phyloP scores from a whole-genome alignment of 108 stramenopile genomes.

The Conticribra weissflogii region DNA sequence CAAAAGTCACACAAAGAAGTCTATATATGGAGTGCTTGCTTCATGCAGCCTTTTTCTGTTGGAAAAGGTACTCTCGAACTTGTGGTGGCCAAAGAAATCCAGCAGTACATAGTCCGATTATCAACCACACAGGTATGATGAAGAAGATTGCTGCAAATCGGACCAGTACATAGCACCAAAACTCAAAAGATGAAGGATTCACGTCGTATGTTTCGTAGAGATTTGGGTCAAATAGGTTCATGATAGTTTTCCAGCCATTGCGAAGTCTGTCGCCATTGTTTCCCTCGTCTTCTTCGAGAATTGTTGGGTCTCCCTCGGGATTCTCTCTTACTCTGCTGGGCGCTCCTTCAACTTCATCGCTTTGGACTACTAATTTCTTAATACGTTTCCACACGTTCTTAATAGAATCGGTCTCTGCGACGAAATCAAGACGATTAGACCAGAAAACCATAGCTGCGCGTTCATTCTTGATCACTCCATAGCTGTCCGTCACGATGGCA shows the following conservation, averaged over 20 bases:
- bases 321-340: constrained; percentile 25
- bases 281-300: constrained; percentile 20
- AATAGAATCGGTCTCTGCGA: constrained; percentile 65
- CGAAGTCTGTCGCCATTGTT: constrained; percentile 16
- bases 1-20: too few relatives aligned
- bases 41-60: constrained; percentile 54
- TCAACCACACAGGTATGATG: constrained; percentile 55
- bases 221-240: constrained; percentile 54
- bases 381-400: constrained; percentile 37
- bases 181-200: constrained; percentile 41
- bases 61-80: constrained; percentile 45
- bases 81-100: constrained; percentile 64
- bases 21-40: too few relatives aligned
- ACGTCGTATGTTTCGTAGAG: constrained; percentile 41
- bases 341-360: constrained; percentile 29
- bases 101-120: constrained; percentile 45
- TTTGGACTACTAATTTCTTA: constrained; percentile 14
- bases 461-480: constrained; percentile 61
- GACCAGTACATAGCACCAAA: constrained; percentile 50
- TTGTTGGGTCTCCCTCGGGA: constrained; percentile 34
- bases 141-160: constrained; percentile 36
- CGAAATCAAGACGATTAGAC: constrained; percentile 64
- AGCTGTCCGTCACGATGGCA: constrained; percentile 65
- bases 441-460: constrained; percentile 65
- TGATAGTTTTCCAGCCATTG: constrained; percentile 43